These are phyloP conservation scores for Penicillium sp. DNA, from an alignment of 2,329 filamentous ascomycete species.

Conservation along the genomic window DNA sequence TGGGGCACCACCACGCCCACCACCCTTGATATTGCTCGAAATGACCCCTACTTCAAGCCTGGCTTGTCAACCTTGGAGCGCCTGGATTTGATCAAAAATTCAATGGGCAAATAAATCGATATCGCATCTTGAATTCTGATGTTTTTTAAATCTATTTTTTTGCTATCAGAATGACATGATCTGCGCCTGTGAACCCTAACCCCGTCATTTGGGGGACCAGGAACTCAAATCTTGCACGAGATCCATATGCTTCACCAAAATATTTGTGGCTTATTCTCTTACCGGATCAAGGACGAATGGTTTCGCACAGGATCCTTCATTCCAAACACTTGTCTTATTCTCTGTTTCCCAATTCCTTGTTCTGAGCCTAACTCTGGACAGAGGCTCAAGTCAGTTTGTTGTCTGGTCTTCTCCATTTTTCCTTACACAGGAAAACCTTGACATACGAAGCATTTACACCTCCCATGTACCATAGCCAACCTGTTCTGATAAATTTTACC, in stretches of 20 bases:
- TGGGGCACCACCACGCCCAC: conserved; percentile 51
- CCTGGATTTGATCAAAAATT: conserved; percentile 32
- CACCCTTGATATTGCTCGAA: conserved; percentile 39
- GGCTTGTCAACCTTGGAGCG: conserved; percentile 38
- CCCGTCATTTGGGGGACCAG: background rate
- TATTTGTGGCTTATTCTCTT: background rate
- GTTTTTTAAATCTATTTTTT: background rate
- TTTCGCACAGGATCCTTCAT: background rate
- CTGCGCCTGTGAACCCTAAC: background rate
- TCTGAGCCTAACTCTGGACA: background rate
- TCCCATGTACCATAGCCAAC: conserved; percentile 15
- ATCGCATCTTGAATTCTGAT: background rate
- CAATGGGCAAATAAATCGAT: conserved; percentile 11
- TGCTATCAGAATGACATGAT: background rate
- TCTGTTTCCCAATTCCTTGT: background rate
- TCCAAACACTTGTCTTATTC: background rate
- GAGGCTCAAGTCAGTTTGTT: background rate
- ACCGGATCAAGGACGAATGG: background rate
- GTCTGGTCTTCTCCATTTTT: background rate
- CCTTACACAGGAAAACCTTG: background rate
- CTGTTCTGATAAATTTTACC: conserved; percentile 7
- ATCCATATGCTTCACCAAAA: background rate
- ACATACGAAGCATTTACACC: conserved; percentile 7
- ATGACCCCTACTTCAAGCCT: conserved; percentile 35
- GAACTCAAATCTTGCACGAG: background rate